A percentile compares a stretch with the other conserved stretches of the same genome.
These are phyloP conservation scores for Talaromyces albobiverticillius DNA, from an alignment of 2,329 filamentous ascomycete species.

Conservation along the genomic window DNA sequence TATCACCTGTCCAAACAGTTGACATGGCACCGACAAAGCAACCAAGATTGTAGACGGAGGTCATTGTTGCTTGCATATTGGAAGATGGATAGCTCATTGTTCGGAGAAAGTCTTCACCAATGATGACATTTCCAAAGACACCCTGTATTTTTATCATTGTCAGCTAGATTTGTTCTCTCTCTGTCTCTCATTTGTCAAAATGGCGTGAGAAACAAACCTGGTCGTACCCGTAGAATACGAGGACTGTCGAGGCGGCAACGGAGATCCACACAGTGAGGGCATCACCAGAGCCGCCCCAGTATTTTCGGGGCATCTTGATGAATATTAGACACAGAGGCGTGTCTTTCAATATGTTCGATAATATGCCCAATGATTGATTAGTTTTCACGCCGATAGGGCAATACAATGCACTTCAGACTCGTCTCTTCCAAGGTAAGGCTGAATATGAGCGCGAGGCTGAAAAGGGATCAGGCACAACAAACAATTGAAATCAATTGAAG, in stretches of 20 bases:
- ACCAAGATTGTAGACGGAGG: slow-evolving; percentile 15
- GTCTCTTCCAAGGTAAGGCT: background rate
- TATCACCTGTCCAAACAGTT: slow-evolving; percentile 12
- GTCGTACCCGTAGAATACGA: slow-evolving; percentile 51
- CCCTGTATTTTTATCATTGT: slow-evolving; percentile 27
- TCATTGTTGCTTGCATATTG: slow-evolving; percentile 14
- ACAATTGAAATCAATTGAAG: too few relatives aligned
- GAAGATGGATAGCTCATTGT: slow-evolving; percentile 11
- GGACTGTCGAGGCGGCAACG: slow-evolving; percentile 49
- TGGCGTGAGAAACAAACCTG: slow-evolving; percentile 27
- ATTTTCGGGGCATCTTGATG: slow-evolving; percentile 45
- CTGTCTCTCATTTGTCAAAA: too few relatives aligned
- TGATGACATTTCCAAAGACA: slow-evolving; percentile 13
- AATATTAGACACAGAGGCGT: background rate
- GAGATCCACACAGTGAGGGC: slow-evolving; percentile 53
- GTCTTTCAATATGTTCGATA: background rate
- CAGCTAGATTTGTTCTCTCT: too few relatives aligned
- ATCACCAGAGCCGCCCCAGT: slow-evolving; percentile 51
- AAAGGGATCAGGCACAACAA: too few relatives aligned
- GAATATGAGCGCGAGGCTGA: too few relatives aligned
- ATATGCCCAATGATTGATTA: too few relatives aligned
- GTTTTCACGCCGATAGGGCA: background rate
- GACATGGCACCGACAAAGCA: slow-evolving; percentile 14
- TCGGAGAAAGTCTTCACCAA: slow-evolving; percentile 13
- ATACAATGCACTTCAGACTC: background rate